phyloP scores from a whole-genome alignment of 805 yeast genomes.

The Candida xiaguanensis region DNA sequence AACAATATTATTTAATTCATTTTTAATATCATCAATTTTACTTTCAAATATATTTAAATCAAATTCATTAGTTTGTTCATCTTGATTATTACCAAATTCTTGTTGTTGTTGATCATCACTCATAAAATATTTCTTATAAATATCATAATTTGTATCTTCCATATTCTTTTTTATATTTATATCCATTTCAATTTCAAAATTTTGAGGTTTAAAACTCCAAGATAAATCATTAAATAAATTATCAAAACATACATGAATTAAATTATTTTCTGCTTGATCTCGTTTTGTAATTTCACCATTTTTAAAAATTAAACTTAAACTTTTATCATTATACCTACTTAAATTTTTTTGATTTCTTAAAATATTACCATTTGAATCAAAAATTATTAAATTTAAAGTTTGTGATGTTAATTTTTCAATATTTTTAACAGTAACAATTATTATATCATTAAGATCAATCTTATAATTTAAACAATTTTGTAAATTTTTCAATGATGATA shows the following conservation, averaged over 20 bases:
- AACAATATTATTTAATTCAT: conserved; percentile 28
- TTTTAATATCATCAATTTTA: conserved; percentile 24
- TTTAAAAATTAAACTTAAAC: conserved; percentile 31
- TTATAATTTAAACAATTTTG: conserved; percentile 34
- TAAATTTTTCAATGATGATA: conserved; percentile 28
- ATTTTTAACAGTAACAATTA: conserved; percentile 27
- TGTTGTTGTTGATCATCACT: conserved; percentile 6
- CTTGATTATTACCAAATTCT: neutral
- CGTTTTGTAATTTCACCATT: conserved; percentile 15
- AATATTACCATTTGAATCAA: conserved; percentile 34
- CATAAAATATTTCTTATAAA: conserved; percentile 26
- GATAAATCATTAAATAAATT: conserved; percentile 38
- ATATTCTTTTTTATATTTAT: conserved; percentile 33
- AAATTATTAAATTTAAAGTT: conserved; percentile 29
- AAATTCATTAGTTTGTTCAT: conserved; percentile 4
- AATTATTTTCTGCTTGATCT: conserved; percentile 5
- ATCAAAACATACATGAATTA: conserved; percentile 39
- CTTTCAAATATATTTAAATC: conserved; percentile 24
- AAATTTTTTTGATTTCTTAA: conserved; percentile 31
- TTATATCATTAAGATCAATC: conserved; percentile 34
- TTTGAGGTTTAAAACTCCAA: conserved; percentile 36
- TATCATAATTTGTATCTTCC: conserved; percentile 32
- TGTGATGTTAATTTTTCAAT: conserved; percentile 34
- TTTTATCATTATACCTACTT: conserved; percentile 15
- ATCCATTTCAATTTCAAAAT: conserved; percentile 28